A percentile compares a stretch with the other conserved stretches of the same genome.
Conservation (phyloP, 2,329 filamentous ascomycete genomes). For the Neurospora crassa region DNA sequence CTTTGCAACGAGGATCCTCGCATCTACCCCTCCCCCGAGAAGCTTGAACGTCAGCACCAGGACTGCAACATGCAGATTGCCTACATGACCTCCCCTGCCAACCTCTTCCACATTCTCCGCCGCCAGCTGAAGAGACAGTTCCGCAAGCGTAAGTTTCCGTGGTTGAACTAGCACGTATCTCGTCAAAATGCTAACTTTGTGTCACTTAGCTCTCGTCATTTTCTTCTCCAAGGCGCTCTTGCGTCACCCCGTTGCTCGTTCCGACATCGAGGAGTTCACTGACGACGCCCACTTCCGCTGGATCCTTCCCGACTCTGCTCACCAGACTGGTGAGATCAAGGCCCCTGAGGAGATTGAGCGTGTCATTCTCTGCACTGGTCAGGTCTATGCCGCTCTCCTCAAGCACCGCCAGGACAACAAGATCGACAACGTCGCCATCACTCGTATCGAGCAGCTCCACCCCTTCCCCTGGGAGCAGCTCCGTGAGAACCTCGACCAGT, state of each 20-base stretch:
- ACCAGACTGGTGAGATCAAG: conserved; percentile 66
- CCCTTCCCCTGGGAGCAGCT: conserved; percentile 98
- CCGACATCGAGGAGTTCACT: conserved; percentile 80
- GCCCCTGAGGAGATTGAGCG: conserved; percentile 81
- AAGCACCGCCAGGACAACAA: conserved; percentile 85
- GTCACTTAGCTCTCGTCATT: conserved; percentile 64
- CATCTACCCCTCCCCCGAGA: conserved; percentile 78
- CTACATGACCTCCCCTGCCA: conserved; percentile 93
- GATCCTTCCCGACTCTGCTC: conserved; percentile 87
- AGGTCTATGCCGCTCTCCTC: conserved; percentile 82
- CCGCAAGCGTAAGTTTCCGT: conserved; percentile 74
- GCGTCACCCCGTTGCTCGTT: conserved; percentile 86
- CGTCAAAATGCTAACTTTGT: conserved; percentile 12
- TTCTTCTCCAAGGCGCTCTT: conserved; percentile 99
- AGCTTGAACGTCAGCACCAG: conserved; percentile 93
- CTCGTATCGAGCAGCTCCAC: conserved; percentile 93
- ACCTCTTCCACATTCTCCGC: conserved; percentile 92
- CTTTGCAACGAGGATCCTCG: conserved; percentile 96
- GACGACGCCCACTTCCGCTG: conserved; percentile 90
- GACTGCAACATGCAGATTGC: conserved; percentile 99
- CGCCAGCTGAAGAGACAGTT: conserved; percentile 99
- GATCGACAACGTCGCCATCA: conserved; percentile 85
- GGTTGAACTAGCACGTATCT: background rate
- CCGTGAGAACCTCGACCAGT: conserved; percentile 90
- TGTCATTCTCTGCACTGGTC: conserved; percentile 87